Evolutionary conservation across 1,284 basidiomycete species (phyloP), one percentile per base, ranked within the genome.

Genomic region (Trametes hirsuta): DNA sequence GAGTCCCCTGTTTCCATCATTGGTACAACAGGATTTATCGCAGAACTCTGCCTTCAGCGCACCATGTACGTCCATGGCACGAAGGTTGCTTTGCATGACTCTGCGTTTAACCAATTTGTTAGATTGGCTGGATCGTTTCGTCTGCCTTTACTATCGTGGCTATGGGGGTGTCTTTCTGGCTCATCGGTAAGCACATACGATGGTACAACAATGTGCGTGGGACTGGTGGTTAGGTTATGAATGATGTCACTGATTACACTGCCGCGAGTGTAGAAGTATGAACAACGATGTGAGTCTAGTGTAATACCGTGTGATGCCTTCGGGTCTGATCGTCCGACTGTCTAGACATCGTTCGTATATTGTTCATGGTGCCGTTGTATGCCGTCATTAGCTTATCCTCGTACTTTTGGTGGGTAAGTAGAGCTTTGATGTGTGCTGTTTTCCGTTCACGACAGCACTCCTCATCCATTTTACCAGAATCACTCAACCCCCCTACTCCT

Each of bases 351-450:
- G 80, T 91, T 36, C 84, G 91, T 1, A 78, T 93, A 15, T 79
- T 94, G 24, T 84, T 93, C 73, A 87, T 94, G 87, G 88, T 91
- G 2, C 90, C 91, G 4, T 79, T 92, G 40, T 93, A 93, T 70
- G 85, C 88, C 14, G 71, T 83, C 37, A 84, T 90, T 72, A 86
- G 85, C 66, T 81, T 87, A 56, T 80, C 84, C 1, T 87, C 87
- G 2, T 93, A 87, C 74, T 74, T 91, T 37, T 91, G 87, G 75
- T 91, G 86, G 87, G 86, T 86, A 67, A 61, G 79, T 73, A 52
- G 24, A n/a, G 18, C 4, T 11, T 37, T 10, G 34, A 49, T 61
- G 67, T n/a, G 41, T 24, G 4, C 22, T 41, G 12, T 41, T 5
- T 10, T 30, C 3, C 40, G 1, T 69, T 69, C 60, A 71, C 36